Evolutionary conservation across 371 early-diverging fungal species (phyloP), one percentile per base, ranked within the genome.

Genomic region (Mortierella sp.): DNA sequence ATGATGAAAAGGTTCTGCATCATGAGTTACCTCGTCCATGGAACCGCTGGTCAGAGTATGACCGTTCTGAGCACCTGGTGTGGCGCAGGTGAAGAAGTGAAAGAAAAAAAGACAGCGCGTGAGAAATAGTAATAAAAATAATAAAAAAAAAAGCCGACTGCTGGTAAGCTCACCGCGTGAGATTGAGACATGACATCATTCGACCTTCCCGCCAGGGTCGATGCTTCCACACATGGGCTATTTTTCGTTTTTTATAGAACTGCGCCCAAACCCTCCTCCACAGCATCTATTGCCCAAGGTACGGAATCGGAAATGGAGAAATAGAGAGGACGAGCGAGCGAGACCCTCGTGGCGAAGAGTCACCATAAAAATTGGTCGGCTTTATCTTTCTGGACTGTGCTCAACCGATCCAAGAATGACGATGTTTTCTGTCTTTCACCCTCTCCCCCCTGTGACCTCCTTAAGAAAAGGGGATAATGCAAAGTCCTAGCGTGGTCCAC

Each of bases 51-150:
- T 71, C 72, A 12, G 83, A 79, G 64, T 90, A 90, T 15, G 68
- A 64, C 55, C 84, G 84, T 67, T 90, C 90, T 6, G 84, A 83
- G n/a, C 90, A 86, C 26, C 89, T 89, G 30, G 47, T 21, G 7
- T n/a, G n/a, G n/a, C n/a, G n/a, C n/a, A n/a, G n/a, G n/a, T n/a
- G n/a, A n/a, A n/a, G n/a, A n/a, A n/a, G n/a, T n/a, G n/a, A n/a
- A n/a, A n/a, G n/a, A n/a, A n/a, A n/a, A n/a, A n/a, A n/a, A n/a
- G n/a, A n/a, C n/a, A n/a, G n/a, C n/a, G n/a, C n/a, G n/a, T n/a
- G 45, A n/a, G 4, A 19, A 51, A n/a, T 37, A 37, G 46, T 11
- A 7, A n/a, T 25, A 16, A 55, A 26, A 5, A 25, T 19, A 47
- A 23, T 23, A 25, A 46, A 51, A 37, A 21, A 21, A 4, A 14